Conservation (phyloP, 2,329 filamentous ascomycete genomes). For the Ramularia endophylla region DNA sequence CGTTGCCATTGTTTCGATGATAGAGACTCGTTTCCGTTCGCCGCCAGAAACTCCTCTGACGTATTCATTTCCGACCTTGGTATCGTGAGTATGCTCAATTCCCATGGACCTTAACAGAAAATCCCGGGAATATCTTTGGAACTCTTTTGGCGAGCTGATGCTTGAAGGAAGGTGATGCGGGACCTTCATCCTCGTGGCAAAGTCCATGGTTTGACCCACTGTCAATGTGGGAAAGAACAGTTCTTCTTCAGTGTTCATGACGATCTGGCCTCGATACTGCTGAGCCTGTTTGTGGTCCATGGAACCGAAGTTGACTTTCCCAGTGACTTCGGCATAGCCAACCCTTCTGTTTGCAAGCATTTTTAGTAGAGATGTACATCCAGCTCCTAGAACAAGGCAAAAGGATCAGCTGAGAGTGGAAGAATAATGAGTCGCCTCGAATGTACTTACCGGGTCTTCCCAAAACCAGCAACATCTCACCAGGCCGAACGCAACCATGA, state of each 20-base stretch:
- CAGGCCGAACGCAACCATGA: slow-evolving; percentile 63
- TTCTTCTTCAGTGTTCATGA: slow-evolving; percentile 42
- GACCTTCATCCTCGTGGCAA: slow-evolving; percentile 47
- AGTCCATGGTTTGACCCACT: slow-evolving; percentile 50
- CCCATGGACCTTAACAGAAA: slow-evolving; percentile 54
- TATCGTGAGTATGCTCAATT: slow-evolving; percentile 55
- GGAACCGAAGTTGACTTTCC: slow-evolving; percentile 53
- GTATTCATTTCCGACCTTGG: slow-evolving; percentile 62
- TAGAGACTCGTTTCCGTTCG: slow-evolving; percentile 63
- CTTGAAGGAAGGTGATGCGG: slow-evolving; percentile 37
- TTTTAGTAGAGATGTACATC: slow-evolving; percentile 65
- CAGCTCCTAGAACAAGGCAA: no score
- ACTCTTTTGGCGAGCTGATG: slow-evolving; percentile 36
- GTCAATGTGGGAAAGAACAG: slow-evolving; percentile 51
- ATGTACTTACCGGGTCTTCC: no score
- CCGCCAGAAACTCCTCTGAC: slow-evolving; percentile 63
- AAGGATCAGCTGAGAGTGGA: no score
- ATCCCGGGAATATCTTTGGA: slow-evolving; percentile 43
- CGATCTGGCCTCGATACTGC: slow-evolving; percentile 39
- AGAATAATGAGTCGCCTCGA: no score
- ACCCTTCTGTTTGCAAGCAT: slow-evolving; percentile 57
- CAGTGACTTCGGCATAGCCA: slow-evolving; percentile 40
- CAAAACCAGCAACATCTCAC: slow-evolving; percentile 27
- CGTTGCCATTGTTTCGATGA: slow-evolving; percentile 58
- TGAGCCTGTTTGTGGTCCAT: slow-evolving; percentile 37